phyloP scores from a whole-genome alignment of 2,329 filamentous ascomycete genomes.

The Lomentospora prolificans region DNA sequence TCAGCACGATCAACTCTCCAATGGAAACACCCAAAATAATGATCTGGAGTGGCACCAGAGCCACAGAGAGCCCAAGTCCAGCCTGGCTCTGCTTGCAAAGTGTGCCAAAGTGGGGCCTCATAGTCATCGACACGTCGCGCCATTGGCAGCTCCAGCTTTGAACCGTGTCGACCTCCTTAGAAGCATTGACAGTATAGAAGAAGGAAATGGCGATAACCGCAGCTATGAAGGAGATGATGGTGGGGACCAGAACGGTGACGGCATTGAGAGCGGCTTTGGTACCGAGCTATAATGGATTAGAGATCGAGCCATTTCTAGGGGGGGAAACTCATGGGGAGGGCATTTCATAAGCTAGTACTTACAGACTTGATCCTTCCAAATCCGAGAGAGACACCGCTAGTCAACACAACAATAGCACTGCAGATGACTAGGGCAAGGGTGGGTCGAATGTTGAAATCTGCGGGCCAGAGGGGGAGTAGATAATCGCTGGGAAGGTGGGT shows the following conservation, averaged over 20 bases:
- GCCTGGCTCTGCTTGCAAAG: slow-evolving; percentile 48
- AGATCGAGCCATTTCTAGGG: too few species aligned
- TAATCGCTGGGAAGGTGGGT: slow-evolving; percentile 39
- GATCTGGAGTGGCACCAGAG: slow-evolving; percentile 48
- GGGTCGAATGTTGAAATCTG: slow-evolving; percentile 45
- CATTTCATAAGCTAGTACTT: too few species aligned
- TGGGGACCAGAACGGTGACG: slow-evolving; percentile 15
- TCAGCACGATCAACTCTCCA: slow-evolving; percentile 18
- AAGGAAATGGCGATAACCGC: slow-evolving; percentile 44
- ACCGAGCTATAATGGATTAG: neutral
- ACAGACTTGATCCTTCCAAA: slow-evolving; percentile 40
- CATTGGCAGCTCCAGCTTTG: slow-evolving; percentile 56
- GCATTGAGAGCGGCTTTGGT: neutral
- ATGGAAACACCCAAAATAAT: slow-evolving; percentile 35
- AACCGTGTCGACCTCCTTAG: slow-evolving; percentile 38
- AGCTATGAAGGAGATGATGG: slow-evolving; percentile 21
- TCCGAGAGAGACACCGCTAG: slow-evolving; percentile 37
- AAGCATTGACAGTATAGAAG: slow-evolving; percentile 48
- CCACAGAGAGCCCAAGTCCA: slow-evolving; percentile 41
- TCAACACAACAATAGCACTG: slow-evolving; percentile 37
- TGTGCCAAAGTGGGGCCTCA: slow-evolving; percentile 43
- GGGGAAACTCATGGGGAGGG: too few species aligned
- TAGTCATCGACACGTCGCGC: slow-evolving; percentile 39
- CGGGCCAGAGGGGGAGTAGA: slow-evolving; percentile 48
- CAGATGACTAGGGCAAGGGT: slow-evolving; percentile 44